phyloP scores from a whole-genome alignment of 768 basidiomycete genomes.

The Tylopilus felleus region DNA sequence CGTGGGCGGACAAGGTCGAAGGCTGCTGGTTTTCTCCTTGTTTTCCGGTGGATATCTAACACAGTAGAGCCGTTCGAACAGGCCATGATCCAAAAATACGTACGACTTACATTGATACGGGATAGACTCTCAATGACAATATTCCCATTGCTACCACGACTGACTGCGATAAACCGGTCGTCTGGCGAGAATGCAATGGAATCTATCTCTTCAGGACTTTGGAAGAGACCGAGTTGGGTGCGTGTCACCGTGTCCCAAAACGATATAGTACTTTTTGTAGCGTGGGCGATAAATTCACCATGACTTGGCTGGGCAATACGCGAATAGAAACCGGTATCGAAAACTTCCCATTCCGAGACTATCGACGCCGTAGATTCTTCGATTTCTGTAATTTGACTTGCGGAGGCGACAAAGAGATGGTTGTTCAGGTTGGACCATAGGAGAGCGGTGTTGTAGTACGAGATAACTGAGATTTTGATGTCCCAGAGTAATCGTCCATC shows the following conservation, averaged over 20 bases:
- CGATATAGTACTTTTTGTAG: neutral
- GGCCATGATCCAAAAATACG: too few species aligned
- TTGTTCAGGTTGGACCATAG: neutral
- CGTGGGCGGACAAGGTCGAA: neutral
- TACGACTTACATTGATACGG: neutral
- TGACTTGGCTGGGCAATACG: neutral
- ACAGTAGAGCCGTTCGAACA: neutral
- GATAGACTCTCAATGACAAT: neutral
- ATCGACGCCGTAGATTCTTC: neutral
- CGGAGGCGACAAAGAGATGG: neutral
- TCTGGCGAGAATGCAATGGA: neutral
- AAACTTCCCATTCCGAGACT: neutral
- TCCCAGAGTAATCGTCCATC: neutral
- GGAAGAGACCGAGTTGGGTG: neutral
- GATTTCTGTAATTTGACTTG: neutral
- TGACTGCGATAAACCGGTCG: neutral
- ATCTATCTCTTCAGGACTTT: neutral
- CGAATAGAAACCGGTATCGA: fast-evolving
- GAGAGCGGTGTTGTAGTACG: neutral
- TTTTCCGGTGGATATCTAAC: neutral
- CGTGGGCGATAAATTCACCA: neutral
- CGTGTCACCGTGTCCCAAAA: neutral
- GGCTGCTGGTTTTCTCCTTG: neutral
- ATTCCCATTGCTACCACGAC: neutral
- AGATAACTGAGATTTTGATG: neutral